These are phyloP conservation scores for Stentor roeselii DNA, from an alignment of 73 alveolate species.

Conservation along the genomic window DNA sequence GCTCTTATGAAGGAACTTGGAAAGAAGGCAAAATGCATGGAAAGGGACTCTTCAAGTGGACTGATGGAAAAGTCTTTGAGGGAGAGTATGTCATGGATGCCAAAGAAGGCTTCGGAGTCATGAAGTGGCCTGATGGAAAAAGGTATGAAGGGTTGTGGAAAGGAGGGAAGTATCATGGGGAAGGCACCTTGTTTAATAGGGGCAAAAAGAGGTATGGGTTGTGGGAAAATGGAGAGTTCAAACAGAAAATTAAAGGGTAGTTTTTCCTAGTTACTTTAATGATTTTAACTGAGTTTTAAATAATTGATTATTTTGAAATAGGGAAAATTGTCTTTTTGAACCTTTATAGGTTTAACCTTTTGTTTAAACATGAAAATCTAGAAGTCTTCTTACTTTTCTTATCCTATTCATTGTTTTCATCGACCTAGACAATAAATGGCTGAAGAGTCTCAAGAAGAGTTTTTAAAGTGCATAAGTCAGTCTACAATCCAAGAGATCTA, in stretches of 20 bases:
- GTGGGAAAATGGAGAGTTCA: background rate
- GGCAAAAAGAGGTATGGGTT: background rate
- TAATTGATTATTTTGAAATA: too few relatives aligned
- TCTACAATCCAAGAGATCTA: background rate
- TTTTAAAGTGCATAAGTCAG: background rate
- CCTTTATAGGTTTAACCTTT: too few relatives aligned
- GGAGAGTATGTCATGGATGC: background rate
- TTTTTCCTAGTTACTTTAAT: too few relatives aligned
- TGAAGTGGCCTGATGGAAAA: constrained; percentile 12
- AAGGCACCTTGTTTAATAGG: background rate
- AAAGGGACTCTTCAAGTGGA: constrained; percentile 4
- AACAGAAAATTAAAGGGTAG: too few relatives aligned
- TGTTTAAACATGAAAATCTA: too few relatives aligned
- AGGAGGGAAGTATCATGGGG: background rate
- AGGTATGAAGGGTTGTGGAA: constrained; percentile 9
- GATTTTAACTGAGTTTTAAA: too few relatives aligned
- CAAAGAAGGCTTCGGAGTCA: constrained; percentile 9
- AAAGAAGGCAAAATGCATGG: constrained; percentile 16
- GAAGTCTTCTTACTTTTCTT: too few relatives aligned
- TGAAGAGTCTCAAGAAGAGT: background rate
- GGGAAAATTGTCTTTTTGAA: too few relatives aligned
- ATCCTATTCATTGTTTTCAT: too few relatives aligned
- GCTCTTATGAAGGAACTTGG: constrained; percentile 43
- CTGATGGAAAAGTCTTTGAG: background rate
- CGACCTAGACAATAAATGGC: too few relatives aligned